Conservation (phyloP, 768 basidiomycete species). For the Termitomyces sp. region DNA sequence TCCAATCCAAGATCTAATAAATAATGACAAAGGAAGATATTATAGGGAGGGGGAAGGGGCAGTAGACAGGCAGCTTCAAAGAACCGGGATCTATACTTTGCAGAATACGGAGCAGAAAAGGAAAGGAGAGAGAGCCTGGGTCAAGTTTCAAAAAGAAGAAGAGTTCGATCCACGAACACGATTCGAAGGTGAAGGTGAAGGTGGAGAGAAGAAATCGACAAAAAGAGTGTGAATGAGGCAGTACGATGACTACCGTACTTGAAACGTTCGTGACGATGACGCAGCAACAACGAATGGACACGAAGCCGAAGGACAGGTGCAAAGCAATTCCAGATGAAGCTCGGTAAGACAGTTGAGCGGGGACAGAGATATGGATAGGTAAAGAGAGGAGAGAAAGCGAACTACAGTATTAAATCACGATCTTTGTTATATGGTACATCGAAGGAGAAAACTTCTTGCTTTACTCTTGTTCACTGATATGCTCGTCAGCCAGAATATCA, state of each 20-base stretch:
- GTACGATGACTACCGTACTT: neutral
- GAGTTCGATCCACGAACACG: neutral
- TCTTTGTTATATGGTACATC: neutral
- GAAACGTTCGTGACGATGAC: neutral
- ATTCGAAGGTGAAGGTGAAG: neutral
- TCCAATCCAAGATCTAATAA: neutral
- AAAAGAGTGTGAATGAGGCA: neutral
- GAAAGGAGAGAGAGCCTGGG: neutral
- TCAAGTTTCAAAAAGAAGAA: neutral
- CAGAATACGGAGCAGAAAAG: neutral
- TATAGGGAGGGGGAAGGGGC: neutral
- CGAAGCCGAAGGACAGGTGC: neutral
- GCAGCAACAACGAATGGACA: neutral
- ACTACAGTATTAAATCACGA: constrained; percentile 2
- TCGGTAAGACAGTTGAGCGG: neutral
- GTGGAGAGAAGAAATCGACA: neutral
- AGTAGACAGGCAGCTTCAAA: neutral
- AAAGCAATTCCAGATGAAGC: neutral
- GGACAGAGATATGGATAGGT: neutral
- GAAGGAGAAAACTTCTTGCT: neutral
- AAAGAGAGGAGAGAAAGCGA: neutral
- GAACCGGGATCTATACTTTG: neutral
- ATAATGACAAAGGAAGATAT: neutral
- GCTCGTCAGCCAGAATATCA: neutral
- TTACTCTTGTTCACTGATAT: neutral